Evolutionary conservation across 495 filamentous ascomycete genomes (phyloP), one percentile per base, ranked within the genome.

Genomic region (Aspergillus avenaceus): DNA sequence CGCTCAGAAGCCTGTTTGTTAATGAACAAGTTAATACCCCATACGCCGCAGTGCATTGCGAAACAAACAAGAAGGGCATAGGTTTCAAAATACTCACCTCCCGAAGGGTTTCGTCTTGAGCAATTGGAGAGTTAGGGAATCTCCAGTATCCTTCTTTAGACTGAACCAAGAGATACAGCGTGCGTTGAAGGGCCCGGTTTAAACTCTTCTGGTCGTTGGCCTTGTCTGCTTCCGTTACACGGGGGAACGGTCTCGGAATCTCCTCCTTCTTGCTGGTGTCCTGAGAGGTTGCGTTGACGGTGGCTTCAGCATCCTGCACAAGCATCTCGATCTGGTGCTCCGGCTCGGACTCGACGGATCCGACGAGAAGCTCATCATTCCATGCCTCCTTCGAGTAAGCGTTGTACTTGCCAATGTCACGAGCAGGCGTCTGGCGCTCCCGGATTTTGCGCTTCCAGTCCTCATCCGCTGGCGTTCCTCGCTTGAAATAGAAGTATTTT

Each of bases 401-500:
- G 54, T 88, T 85, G 72, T 96, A 99, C 22, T 82, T 77, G 24
- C 91, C 91, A 56, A 95, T 84, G 64, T 96, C 91, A 59, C 86
- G 81, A 29, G 88, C 86, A 1, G 88, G 70, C 29, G 88, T 86
- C 57, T 82, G 78, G 29, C 90, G 83, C 59, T 87, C 83, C 56
- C 78, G 77, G 36, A 86, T 76, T 70, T 96, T 96, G 60, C 86
- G 79, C 69, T 92, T 88, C 89, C 90, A 97, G 68, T 96, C 93
- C 21, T 86, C 73, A 56, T 95, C 89, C 5, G 80, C 73, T 0
- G 90, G 84, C 0, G 91, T 95, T 58, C 86, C 90, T 54, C 84
- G 85, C 77, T 95, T 95, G 85, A 90, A 95, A 79, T 95, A 99
- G 71, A 97, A 93, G 65, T 88, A 90, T 45, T 86, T 82, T 14